Conservation (phyloP, 306 rosid genomes). For the Astragalus glycyphyllos region DNA sequence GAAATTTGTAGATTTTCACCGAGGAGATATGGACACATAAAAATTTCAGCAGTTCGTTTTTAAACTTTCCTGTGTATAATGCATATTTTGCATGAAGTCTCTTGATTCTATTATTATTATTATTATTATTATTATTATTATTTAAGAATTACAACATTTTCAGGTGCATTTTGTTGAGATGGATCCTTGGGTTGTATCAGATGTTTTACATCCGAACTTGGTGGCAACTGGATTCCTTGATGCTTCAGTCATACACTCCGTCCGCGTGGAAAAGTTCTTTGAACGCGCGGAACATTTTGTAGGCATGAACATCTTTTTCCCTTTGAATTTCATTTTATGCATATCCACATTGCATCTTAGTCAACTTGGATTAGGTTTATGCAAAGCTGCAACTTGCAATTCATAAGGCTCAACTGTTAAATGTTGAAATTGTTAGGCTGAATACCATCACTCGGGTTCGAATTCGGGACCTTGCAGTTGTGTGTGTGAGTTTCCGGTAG, state of each 20-base stretch:
- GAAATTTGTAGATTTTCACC: conserved; percentile 11
- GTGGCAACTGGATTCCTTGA: conserved; percentile 87
- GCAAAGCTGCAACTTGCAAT: background rate
- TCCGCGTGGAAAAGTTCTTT: conserved; percentile 82
- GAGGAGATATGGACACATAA: conserved; percentile 6
- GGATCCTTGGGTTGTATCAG: conserved; percentile 97
- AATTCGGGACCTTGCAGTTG: too few species aligned
- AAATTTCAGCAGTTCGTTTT: conserved; percentile 10
- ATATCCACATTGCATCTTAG: background rate
- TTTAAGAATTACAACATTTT: conserved; percentile 45
- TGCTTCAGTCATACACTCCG: conserved; percentile 76
- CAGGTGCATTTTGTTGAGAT: conserved; percentile 97
- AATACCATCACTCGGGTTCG: too few species aligned
- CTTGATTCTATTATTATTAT: conserved; percentile 13
- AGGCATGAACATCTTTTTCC: conserved; percentile 54
- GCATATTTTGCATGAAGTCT: conserved; percentile 8
- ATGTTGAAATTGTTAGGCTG: too few species aligned
- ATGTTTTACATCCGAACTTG: conserved; percentile 83
- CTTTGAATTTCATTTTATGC: conserved; percentile 29
- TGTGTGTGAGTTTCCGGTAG: too few species aligned
- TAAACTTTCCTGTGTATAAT: background rate
- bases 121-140: too few species aligned
- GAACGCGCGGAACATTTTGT: conserved; percentile 76
- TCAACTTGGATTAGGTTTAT: background rate
- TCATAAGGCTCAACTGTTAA: too few species aligned